These are phyloP conservation scores for Cyclocybe aegerita DNA, from an alignment of 768 basidiomycete genomes.

Conservation along the genomic window DNA sequence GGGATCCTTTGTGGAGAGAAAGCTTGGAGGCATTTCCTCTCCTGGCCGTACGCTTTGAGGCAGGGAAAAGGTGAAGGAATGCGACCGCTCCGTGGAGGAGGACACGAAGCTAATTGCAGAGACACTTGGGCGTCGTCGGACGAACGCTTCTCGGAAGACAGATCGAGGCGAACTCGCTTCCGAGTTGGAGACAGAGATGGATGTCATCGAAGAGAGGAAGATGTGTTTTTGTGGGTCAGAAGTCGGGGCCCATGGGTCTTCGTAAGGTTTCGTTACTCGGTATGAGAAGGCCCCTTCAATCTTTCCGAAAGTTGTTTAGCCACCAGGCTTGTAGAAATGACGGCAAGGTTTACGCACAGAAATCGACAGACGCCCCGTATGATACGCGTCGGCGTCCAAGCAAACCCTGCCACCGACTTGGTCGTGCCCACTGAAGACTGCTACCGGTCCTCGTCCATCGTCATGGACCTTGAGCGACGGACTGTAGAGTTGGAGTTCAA, in stretches of 20 bases:
- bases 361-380: conserved; percentile 56
- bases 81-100: conserved; percentile 35
- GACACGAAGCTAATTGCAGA: conserved; percentile 34
- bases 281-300: conserved; percentile 64
- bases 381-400: conserved; percentile 51
- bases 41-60: conserved; percentile 47
- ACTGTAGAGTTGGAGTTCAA: conserved; percentile 64
- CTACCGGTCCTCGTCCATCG: conserved; percentile 31
- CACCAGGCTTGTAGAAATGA: neutral
- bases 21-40: conserved; percentile 65
- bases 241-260: conserved; percentile 14
- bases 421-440: conserved; percentile 64
- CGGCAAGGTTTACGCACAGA: conserved; percentile 36
- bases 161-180: conserved; percentile 31
- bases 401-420: conserved; percentile 58
- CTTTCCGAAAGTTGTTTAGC: conserved; percentile 29
- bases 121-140: conserved; percentile 44
- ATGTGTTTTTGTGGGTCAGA: conserved; percentile 37
- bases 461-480: conserved; percentile 54
- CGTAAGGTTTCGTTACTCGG: conserved; percentile 24
- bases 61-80: conserved; percentile 56
- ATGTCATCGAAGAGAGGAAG: conserved; percentile 48
- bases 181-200: conserved; percentile 38
- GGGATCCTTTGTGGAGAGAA: conserved; percentile 37
- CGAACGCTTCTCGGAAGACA: conserved; percentile 43